Conservation (phyloP, 176 grass and related monocot genomes). For the Urochloa ruziziensis region DNA sequence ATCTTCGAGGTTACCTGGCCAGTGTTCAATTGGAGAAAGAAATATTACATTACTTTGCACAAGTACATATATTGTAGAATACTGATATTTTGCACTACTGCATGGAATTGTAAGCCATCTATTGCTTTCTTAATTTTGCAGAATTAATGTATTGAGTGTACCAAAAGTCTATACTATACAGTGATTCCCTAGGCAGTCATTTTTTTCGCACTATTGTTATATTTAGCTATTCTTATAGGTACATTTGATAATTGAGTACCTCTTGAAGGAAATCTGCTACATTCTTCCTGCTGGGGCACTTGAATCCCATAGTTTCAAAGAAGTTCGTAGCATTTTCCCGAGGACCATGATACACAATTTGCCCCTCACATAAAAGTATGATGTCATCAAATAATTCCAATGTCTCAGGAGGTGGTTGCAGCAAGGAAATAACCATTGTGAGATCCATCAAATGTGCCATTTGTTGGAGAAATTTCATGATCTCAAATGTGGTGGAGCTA, state of each 20-base stretch:
- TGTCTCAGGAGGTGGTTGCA: conserved; percentile 84
- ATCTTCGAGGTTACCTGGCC: conserved; percentile 79
- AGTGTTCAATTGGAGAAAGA: conserved; percentile 16
- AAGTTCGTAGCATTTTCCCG: conserved; percentile 68
- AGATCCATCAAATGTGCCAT: conserved; percentile 84
- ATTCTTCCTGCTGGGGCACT: conserved; percentile 91
- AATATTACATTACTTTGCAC: conserved; percentile 6
- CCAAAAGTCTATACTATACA: not conserved
- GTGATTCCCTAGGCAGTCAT: not conserved
- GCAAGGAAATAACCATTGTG: conserved; percentile 88
- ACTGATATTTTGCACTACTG: not conserved
- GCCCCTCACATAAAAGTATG: conserved; percentile 89
- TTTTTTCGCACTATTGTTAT: not conserved
- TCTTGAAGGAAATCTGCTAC: conserved; percentile 91
- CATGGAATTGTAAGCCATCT: not conserved
- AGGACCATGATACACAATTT: conserved; percentile 91
- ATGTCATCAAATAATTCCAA: conserved; percentile 96
- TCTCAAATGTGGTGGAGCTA: conserved; percentile 91
- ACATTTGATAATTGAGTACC: conserved; percentile 48
- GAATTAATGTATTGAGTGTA: not conserved
- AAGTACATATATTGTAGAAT: conserved; percentile 9
- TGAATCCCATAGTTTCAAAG: conserved; percentile 86
- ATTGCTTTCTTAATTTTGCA: not conserved
- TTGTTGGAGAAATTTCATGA: conserved; percentile 82
- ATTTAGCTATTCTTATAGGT: not conserved